phyloP scores from a whole-genome alignment of 2,329 filamentous ascomycete species.

The Colletotrichum shisoi region DNA sequence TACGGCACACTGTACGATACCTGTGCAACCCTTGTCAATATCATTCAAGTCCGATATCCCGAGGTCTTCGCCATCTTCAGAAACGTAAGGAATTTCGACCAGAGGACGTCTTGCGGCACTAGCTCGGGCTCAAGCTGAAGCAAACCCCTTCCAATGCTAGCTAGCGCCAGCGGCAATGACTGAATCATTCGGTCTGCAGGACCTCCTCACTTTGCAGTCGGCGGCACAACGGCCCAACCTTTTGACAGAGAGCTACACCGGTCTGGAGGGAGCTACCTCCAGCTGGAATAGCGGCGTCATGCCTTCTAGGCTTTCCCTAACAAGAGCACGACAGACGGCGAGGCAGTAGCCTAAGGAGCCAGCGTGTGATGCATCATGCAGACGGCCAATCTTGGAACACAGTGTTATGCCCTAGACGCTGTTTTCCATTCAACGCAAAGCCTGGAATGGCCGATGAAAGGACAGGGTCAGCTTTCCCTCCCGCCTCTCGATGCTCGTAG shows the following conservation, averaged over 20 bases:
- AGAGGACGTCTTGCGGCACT: neutral
- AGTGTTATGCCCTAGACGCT: neutral
- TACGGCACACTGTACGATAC: neutral
- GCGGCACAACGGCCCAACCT: neutral
- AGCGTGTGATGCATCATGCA: neutral
- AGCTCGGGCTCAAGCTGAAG: neutral
- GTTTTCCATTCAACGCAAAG: neutral
- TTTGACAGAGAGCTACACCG: neutral
- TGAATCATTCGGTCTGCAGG: slow-evolving; percentile 7
- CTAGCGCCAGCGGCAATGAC: neutral
- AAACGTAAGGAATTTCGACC: neutral
- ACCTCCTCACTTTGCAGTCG: neutral
- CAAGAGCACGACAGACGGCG: neutral
- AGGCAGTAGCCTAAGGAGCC: slow-evolving; percentile 2
- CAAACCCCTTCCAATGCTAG: neutral
- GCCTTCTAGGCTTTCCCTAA: neutral
- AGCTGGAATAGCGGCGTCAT: neutral
- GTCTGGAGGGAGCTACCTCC: neutral
- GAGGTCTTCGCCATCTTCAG: neutral
- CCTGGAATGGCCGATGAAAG: slow-evolving; percentile 6
- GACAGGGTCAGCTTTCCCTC: neutral
- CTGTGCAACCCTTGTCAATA: neutral
- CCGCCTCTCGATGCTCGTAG: slow-evolving; percentile 1
- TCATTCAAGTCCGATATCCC: neutral
- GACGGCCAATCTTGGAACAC: slow-evolving; percentile 2